phyloP scores from a whole-genome alignment of 164 flowering plant species.

The Platanus orientalis region DNA sequence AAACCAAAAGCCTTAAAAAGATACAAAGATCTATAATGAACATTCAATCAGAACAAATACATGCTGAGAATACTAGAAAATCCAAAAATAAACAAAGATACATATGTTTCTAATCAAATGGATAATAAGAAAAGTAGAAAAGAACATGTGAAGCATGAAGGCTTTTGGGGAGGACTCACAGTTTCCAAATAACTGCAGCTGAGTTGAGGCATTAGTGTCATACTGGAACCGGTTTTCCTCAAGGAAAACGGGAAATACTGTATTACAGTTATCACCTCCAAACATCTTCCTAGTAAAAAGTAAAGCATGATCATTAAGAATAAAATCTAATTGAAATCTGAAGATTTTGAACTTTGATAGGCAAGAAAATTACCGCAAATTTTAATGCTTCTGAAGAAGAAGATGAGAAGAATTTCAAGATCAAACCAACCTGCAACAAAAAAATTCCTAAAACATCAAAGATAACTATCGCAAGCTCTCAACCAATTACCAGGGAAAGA shows the following conservation, averaged over 20 bases:
- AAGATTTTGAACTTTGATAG: not conserved
- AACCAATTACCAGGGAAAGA: not conserved
- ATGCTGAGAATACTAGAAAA: too few relatives aligned
- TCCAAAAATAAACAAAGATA: too few relatives aligned
- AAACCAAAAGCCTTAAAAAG: too few relatives aligned
- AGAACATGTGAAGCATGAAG: not conserved
- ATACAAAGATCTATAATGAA: too few relatives aligned
- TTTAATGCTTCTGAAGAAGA: not conserved
- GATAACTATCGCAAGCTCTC: not conserved
- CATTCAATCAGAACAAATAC: too few relatives aligned
- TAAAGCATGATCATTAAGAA: slow-evolving; percentile 8
- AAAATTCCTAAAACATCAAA: not conserved
- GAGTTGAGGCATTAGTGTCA: slow-evolving; percentile 46
- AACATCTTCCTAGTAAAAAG: slow-evolving; percentile 44
- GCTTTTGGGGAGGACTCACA: slow-evolving; percentile 41
- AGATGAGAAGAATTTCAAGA: not conserved
- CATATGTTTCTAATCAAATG: too few relatives aligned
- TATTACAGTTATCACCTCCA: slow-evolving; percentile 50
- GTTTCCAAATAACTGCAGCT: slow-evolving; percentile 68
- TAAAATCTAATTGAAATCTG: not conserved
- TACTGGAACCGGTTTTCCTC: slow-evolving; percentile 48
- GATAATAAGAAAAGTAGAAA: too few relatives aligned
- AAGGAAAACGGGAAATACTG: slow-evolving; percentile 35
- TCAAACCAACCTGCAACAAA: slow-evolving; percentile 8
- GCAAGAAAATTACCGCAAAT: slow-evolving; percentile 5